These are phyloP conservation scores for Pseudozyma thailandica DNA, from an alignment of 1,284 basidiomycete genomes.

Conservation along the genomic window DNA sequence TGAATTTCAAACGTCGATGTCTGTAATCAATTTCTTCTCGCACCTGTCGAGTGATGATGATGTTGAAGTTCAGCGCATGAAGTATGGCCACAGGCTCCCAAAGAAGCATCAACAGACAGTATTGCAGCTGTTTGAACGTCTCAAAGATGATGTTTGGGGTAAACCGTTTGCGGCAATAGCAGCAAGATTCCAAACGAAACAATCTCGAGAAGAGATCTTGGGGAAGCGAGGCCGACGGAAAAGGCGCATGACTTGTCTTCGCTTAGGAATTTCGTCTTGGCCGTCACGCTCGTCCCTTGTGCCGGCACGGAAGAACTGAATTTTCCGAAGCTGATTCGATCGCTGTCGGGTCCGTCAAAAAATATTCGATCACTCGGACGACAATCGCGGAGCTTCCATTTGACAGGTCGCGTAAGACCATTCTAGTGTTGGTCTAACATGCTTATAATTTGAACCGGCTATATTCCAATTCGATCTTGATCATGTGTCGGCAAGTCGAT, in stretches of 20 bases:
- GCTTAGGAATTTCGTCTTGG: background rate
- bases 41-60: too few relatives aligned
- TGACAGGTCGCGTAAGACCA: background rate
- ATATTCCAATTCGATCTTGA: too few relatives aligned
- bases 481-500: too few relatives aligned
- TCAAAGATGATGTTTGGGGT: constrained; percentile 1
- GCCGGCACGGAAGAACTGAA: constrained; percentile 2
- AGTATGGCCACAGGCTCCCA: too few relatives aligned
- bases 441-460: too few relatives aligned
- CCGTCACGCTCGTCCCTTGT: constrained; percentile 1
- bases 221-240: constrained; percentile 8
- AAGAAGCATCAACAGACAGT: too few relatives aligned
- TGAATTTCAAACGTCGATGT: background rate
- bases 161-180: too few relatives aligned
- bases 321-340: constrained; percentile 1
- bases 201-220: too few relatives aligned
- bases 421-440: too few relatives aligned
- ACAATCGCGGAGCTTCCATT: background rate
- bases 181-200: background rate
- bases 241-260: constrained; percentile 1
- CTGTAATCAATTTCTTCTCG: too few relatives aligned
- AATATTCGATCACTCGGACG: constrained; percentile 20
- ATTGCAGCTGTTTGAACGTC: background rate
- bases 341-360: background rate
- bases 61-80: too few relatives aligned